Percentiles rank a stretch among this genome's conserved stretches.
Conservation (phyloP, 2,329 filamentous ascomycete genomes). For the Aureobasidium subglaciale region DNA sequence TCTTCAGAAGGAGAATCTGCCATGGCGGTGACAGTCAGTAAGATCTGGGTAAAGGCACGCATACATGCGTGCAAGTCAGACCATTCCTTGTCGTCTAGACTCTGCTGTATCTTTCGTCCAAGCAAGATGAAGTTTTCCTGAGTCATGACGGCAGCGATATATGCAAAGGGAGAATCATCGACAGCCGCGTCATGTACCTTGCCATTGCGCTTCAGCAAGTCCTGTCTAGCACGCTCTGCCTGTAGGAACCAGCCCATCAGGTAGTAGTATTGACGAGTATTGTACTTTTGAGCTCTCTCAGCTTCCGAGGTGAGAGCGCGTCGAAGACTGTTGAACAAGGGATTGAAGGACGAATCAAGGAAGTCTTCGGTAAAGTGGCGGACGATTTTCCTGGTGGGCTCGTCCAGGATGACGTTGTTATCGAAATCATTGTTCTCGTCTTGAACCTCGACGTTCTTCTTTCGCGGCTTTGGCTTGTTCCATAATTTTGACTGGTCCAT, state of each 20-base stretch:
- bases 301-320: constrained; percentile 87
- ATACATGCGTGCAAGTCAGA: constrained; percentile 78
- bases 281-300: constrained; percentile 68
- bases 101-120: constrained; percentile 72
- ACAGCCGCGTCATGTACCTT: constrained; percentile 29
- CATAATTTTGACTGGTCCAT: constrained; percentile 90
- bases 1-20: constrained; percentile 73
- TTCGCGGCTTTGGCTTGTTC: constrained; percentile 63
- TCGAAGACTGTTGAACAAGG: constrained; percentile 71
- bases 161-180: constrained; percentile 67
- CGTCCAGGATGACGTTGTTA: constrained; percentile 60
- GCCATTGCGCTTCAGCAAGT: constrained; percentile 36
- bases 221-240: constrained; percentile 61
- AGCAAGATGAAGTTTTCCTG: constrained; percentile 92
- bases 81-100: constrained; percentile 80
- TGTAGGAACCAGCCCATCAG: constrained; percentile 87
- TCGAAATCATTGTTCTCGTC: constrained; percentile 67
- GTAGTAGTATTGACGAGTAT: constrained; percentile 84
- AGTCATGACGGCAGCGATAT: constrained; percentile 83
- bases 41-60: constrained; percentile 88
- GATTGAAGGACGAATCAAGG: constrained; percentile 91
- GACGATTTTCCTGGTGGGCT: constrained; percentile 67
- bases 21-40: constrained; percentile 87
- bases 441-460: constrained; percentile 36
- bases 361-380: constrained; percentile 85